Conservation (phyloP, 768 basidiomycete species). For the Tylopilus cervinicoccineus region DNA sequence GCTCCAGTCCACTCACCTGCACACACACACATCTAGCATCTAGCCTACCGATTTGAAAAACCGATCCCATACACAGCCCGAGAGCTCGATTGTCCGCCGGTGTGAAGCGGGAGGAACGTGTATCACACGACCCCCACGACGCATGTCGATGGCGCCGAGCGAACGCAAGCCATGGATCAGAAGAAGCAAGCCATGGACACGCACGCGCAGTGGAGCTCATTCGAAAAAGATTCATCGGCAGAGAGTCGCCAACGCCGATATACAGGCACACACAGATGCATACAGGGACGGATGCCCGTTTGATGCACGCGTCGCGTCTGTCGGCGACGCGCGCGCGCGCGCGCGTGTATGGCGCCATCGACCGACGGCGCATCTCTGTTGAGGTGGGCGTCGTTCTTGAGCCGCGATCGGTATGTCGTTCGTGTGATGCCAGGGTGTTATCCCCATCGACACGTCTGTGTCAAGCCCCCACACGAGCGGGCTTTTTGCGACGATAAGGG, state of each 20-base stretch:
- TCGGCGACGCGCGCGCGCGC: constrained; percentile 59
- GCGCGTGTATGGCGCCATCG: constrained; percentile 54
- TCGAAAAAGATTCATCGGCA: background rate
- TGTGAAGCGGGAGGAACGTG: constrained; percentile 7
- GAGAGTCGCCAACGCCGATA: background rate
- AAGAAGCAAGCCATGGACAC: background rate
- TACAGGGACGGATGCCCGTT: constrained; percentile 43
- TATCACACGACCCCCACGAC: constrained; percentile 10
- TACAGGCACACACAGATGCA: constrained; percentile 3
- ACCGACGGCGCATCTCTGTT: constrained; percentile 51
- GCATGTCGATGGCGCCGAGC: background rate
- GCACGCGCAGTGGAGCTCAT: no score
- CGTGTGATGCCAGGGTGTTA: background rate
- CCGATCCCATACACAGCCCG: background rate
- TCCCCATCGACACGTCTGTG: background rate
- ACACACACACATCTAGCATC: constrained; percentile 43
- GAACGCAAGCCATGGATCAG: background rate
- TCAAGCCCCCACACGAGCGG: constrained; percentile 10
- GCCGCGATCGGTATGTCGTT: constrained; percentile 26
- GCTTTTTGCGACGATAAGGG: constrained; percentile 12
- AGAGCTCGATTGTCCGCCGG: background rate
- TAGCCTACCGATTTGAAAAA: background rate
- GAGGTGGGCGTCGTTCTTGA: constrained; percentile 44
- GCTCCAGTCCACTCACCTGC: constrained; percentile 36
- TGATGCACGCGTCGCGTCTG: constrained; percentile 50